Evolutionary conservation across 352 stramenopile genomes (phyloP), one percentile per base, ranked within the genome.

Genomic region (Phytophthora nicotianae): DNA sequence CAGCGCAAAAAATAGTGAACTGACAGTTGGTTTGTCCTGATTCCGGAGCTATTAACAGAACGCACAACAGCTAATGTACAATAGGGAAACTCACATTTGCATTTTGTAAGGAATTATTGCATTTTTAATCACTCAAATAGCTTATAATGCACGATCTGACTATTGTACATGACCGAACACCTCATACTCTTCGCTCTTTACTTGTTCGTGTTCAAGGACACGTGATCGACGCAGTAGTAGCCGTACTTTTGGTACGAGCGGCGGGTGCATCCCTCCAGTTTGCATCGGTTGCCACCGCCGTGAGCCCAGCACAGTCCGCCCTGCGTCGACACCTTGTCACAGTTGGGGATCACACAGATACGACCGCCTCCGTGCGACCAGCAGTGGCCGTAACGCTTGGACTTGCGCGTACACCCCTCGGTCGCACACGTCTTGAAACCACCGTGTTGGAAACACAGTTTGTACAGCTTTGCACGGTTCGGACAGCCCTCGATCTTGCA

Each of bases 351-450:
- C 29, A 84, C 68, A 45, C 82, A 91, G 51, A 86, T 83, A 37
- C 72, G 73, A 33, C 82, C 82, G 24, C 82, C 82, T n/a, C 79
- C 79, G 38, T 90, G 81, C 23, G 81, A 86, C 72, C 79, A 88
- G 67, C 81, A 90, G 62, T 82, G 72, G 29, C 81, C 81, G 56
- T 86, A 86, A 3, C 79, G 77, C 71, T 89, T 89, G 46, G 81
- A 77, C 35, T 86, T 86, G 42, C 74, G 67, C 24, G 58, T 77
- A 64, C 81, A 90, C n/a, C 72, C 65, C 9, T 87, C 79, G 2
- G 74, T 74, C 20, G 72, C 69, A 64, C 81, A 90, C 42, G 72
- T 84, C 57, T 90, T 86, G 67, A 78, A 70, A 29, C 62, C 62
- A 8, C 62, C 62, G 48, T 70, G 62, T n/a, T 70, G 62, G 35